phyloP scores from a whole-genome alignment of 805 yeast genomes.

The Kazachstania africana region DNA sequence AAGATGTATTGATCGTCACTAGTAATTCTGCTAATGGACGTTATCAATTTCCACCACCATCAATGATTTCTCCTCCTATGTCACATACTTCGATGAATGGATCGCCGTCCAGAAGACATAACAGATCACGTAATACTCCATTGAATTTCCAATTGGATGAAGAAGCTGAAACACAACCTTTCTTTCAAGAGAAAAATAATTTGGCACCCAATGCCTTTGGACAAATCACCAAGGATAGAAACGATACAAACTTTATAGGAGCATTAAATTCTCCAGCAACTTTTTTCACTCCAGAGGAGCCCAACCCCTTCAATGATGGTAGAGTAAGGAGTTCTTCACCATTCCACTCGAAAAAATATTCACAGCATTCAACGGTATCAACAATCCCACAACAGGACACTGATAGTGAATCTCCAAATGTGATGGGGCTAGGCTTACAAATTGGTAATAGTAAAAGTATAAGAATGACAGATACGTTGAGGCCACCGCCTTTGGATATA shows the following conservation, averaged over 20 bases:
- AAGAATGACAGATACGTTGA: background rate
- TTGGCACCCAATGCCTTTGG: no score
- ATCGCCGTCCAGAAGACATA: constrained; percentile 8
- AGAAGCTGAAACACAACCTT: background rate
- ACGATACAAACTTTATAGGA: background rate
- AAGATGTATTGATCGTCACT: constrained; percentile 18
- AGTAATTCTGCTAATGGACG: constrained; percentile 22
- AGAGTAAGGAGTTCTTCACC: background rate
- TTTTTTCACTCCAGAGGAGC: background rate
- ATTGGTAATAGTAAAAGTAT: constrained; percentile 2
- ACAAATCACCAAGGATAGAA: no score
- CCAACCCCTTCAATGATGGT: background rate
- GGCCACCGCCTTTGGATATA: constrained; percentile 11
- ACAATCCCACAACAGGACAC: constrained; percentile 21
- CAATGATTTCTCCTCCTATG: constrained; percentile 10
- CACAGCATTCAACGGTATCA: constrained; percentile 22
- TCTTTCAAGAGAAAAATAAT: no score
- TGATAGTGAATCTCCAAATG: constrained; percentile 5
- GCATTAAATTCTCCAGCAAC: constrained; percentile 3
- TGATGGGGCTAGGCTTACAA: constrained; percentile 13
- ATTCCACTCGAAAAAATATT: constrained; percentile 17
- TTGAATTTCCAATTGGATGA: background rate
- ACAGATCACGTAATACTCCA: background rate
- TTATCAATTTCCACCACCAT: constrained; percentile 27
- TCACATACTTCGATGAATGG: constrained; percentile 20